Conservation (phyloP, 2,329 filamentous ascomycete species). For the Calonectria honghensis region DNA sequence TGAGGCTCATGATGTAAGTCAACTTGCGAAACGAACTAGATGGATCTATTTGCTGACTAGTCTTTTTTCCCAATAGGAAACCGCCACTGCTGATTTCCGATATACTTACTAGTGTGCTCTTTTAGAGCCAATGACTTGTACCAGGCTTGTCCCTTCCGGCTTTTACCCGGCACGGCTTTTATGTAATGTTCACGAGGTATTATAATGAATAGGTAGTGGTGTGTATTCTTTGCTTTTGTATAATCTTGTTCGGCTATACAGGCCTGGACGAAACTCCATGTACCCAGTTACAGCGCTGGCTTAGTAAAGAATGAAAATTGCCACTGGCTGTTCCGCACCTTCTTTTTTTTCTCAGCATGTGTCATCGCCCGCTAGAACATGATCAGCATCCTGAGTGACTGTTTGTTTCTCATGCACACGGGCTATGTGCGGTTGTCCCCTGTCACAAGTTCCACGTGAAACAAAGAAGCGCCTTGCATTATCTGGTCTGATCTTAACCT, state of each 20-base stretch:
- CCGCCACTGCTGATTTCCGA: slow-evolving; percentile 57
- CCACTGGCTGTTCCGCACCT: not conserved
- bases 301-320: slow-evolving; percentile 20
- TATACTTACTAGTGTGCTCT: slow-evolving; percentile 57
- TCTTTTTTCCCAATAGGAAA: slow-evolving; percentile 47
- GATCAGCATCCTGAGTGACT: not conserved
- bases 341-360: not conserved
- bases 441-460: not conserved
- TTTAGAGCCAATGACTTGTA: not conserved
- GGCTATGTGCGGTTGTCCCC: too few species aligned
- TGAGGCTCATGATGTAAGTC: slow-evolving; percentile 70
- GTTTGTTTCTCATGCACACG: not conserved
- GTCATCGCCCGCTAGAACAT: not conserved
- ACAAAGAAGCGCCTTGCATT: not conserved
- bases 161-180: slow-evolving; percentile 13
- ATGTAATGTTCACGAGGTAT: slow-evolving; percentile 24
- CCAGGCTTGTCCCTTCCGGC: not conserved
- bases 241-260: slow-evolving; percentile 4
- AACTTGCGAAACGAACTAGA: not conserved
- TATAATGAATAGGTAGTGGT: slow-evolving; percentile 24
- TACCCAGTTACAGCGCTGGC: slow-evolving; percentile 6
- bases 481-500: not conserved
- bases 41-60: slow-evolving; percentile 32
- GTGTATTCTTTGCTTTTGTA: slow-evolving; percentile 7
- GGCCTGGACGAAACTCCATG: slow-evolving; percentile 5